Conservation (phyloP, 2,329 filamentous ascomycete genomes). For the Macroventuria anomochaeta region DNA sequence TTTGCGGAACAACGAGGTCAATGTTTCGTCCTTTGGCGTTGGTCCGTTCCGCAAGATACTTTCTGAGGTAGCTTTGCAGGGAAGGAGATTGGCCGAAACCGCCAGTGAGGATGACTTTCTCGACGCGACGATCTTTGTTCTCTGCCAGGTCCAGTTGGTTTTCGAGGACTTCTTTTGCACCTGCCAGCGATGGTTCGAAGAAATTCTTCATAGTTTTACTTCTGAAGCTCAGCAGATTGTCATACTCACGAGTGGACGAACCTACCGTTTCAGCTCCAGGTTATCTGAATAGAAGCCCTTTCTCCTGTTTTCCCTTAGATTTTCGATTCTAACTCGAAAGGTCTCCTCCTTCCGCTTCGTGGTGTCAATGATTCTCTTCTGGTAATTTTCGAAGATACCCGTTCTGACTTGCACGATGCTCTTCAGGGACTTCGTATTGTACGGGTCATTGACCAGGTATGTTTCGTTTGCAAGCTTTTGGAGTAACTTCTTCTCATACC, state of each 20-base stretch:
- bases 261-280: too few species aligned
- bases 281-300: too few species aligned
- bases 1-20: not conserved
- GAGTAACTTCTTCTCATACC: not conserved
- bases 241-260: too few species aligned
- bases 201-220: not conserved
- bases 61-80: conserved; percentile 19
- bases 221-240: not conserved
- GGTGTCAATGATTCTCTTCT: too few species aligned
- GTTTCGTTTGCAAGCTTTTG: not conserved
- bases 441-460: not conserved
- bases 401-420: not conserved
- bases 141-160: conserved; percentile 33
- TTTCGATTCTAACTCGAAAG: too few species aligned
- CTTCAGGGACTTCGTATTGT: not conserved
- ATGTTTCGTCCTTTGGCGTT: not conserved
- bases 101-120: conserved; percentile 44
- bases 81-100: conserved; percentile 41
- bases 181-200: conserved; percentile 16
- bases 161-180: conserved; percentile 21
- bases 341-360: too few species aligned
- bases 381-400: not conserved
- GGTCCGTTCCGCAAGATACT: not conserved
- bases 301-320: too few species aligned
- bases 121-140: conserved; percentile 18